Evolutionary conservation across 352 stramenopile species (phyloP).

Genomic region (Globisporangium viniferum): DNA sequence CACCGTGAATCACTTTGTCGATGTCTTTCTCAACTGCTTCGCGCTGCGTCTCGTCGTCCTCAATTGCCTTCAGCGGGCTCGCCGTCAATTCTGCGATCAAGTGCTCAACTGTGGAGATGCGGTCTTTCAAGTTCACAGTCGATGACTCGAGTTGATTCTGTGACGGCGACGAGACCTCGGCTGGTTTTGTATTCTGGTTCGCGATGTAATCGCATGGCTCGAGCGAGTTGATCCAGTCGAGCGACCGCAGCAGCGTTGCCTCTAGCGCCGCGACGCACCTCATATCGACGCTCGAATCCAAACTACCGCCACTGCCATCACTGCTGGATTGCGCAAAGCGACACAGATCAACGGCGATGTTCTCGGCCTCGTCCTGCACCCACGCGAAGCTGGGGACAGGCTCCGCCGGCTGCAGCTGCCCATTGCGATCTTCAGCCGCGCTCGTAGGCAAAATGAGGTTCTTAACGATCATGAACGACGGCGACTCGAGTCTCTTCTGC

Average conservation of each 20-base stretch:
- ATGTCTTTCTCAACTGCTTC: not conserved
- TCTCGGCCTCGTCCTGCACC: constrained; percentile 30
- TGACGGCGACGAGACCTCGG: not conserved
- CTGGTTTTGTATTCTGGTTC: not conserved
- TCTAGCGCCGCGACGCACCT: constrained; percentile 22
- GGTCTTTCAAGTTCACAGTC: not conserved
- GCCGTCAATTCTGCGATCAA: constrained; percentile 12
- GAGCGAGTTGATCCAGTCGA: constrained; percentile 40
- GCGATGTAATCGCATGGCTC: constrained; percentile 18
- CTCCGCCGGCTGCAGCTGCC: not conserved
- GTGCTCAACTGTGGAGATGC: constrained; percentile 10
- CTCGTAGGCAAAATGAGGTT: constrained; percentile 24
- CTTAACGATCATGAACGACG: constrained; percentile 41
- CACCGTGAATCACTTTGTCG: not conserved
- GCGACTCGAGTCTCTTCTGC: constrained; percentile 3
- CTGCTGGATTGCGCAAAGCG: constrained; percentile 19
- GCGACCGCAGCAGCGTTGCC: constrained; percentile 23
- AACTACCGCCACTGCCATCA: not conserved
- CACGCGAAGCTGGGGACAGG: constrained; percentile 20
- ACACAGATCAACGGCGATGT: constrained; percentile 48
- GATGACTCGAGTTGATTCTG: not conserved
- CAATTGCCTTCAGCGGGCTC: not conserved
- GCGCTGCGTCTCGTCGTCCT: not conserved
- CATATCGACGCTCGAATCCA: not conserved
- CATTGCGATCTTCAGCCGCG: not conserved